Base-by-base conservation (phyloP, 768 basidiomycete species). In the Cystobasidium tubakii region DNA sequence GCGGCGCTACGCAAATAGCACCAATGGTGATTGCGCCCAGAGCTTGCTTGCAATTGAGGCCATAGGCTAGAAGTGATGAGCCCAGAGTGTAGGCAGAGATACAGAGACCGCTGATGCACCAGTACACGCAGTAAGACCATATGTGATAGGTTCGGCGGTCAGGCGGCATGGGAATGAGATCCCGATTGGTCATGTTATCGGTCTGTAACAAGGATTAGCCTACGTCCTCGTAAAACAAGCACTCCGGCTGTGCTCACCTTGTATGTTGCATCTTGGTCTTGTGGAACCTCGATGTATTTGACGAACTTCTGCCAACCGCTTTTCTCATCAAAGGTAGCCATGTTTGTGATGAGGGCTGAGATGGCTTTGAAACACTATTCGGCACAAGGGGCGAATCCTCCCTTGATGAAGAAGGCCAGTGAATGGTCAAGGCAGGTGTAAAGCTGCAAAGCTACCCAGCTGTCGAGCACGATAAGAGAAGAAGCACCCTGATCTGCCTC, bases 111-210 rank as follows among this genome's bases (percentile, higher is more conserved):
- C 36, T 42, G 55, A 55, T 73, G 31, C 34, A 54, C 53, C 36
- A 42, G 27, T 62, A 27, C 25, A 65, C 66, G n/a, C 67, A 64
- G 62, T 73, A 75, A 53, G 66, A 65, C 75, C 75, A 77, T 23
- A 76, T 73, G 15, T 55, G 55, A 46, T 78, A 78, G 4, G 77
- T 78, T 21, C 77, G 62, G n/a, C 76, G 65, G 31, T 77, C 76
- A 46, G 71, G 65, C 4, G 77, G 77, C 25, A 77, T 77, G 17
- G 77, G 77, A 23, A 78, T 78, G n/a, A 77, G 74, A 74, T 78
- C 77, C 31, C 77, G 66, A 55, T 78, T 78, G 62, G 73, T 75
- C 57, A 60, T 60, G 33, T 60, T 60, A 21, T 60, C 57, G 57
- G 57, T 60, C 57, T 60, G 25, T 21, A 60, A 31, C 4, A 60